Conservation (phyloP, 2,329 filamentous ascomycete species). For the Chrysoporthe deuterocubensis region DNA sequence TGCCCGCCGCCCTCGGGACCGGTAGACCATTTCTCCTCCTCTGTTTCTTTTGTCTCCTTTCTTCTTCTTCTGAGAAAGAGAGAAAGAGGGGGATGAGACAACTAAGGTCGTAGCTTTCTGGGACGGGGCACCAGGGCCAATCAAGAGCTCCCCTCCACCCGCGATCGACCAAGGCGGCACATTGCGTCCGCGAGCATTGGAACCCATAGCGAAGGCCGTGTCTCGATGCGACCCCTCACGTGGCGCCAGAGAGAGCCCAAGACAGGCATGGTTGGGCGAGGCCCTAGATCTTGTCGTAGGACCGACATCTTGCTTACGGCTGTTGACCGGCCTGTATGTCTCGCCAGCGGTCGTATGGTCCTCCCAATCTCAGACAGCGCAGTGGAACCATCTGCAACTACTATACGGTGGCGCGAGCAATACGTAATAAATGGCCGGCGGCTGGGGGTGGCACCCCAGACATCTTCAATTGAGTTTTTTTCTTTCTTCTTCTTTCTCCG, state of each 20-base stretch:
- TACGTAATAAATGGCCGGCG: not conserved
- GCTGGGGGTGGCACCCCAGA: too few relatives aligned
- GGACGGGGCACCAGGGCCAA: too few relatives aligned
- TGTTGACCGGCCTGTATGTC: not conserved
- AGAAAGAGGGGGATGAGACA: not conserved
- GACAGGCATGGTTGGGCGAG: not conserved
- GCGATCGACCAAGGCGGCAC: not conserved
- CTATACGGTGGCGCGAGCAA: not conserved
- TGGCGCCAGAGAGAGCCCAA: not conserved
- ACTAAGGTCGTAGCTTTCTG: not conserved
- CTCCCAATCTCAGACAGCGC: constrained; percentile 1
- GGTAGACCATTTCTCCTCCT: too few relatives aligned
- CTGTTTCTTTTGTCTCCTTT: not conserved
- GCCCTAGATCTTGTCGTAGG: not conserved
- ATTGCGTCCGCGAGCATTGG: not conserved
- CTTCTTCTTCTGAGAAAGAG: not conserved
- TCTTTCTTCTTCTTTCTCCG: not conserved
- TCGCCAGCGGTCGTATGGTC: not conserved
- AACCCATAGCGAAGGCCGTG: not conserved
- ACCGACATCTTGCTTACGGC: not conserved
- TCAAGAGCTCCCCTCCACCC: not conserved
- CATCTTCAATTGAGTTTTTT: not conserved
- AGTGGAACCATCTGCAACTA: not conserved
- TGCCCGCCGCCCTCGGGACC: too few relatives aligned
- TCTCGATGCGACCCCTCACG: not conserved